phyloP scores from a whole-genome alignment of 768 basidiomycete genomes.

The Candolleomyces efflorescens region DNA sequence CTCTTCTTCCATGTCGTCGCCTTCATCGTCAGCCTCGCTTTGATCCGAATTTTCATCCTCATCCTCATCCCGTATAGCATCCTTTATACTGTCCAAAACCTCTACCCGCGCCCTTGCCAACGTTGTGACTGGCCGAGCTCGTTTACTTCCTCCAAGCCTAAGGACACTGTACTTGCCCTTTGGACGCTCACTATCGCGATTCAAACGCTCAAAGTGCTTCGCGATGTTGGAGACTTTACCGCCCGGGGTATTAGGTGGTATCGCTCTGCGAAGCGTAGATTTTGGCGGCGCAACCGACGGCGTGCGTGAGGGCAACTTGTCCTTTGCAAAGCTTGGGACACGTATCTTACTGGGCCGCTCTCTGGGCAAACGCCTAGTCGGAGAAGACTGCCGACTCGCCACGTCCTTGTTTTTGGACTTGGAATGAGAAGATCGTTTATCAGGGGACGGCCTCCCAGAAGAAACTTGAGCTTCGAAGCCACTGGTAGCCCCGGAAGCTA shows the following conservation, averaged over 20 bases:
- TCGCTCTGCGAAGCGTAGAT: constrained; percentile 50
- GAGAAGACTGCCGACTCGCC: constrained; percentile 44
- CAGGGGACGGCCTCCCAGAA: constrained; percentile 69
- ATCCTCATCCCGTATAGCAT: constrained; percentile 70
- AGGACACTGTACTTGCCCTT: constrained; percentile 83
- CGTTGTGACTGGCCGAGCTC: constrained; percentile 88
- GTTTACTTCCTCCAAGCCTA: constrained; percentile 61
- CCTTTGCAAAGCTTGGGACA: constrained; percentile 33
- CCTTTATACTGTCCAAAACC: constrained; percentile 81
- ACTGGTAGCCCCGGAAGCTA: constrained; percentile 36
- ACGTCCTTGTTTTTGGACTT: constrained; percentile 32
- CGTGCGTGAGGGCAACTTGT: constrained; percentile 41
- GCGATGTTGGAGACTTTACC: constrained; percentile 84
- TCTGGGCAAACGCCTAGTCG: constrained; percentile 29
- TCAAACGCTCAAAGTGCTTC: constrained; percentile 85
- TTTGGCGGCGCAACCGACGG: constrained; percentile 38
- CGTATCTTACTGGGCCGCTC: constrained; percentile 36
- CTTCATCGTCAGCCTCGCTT: constrained; percentile 55
- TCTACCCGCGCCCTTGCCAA: constrained; percentile 85
- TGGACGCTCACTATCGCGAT: constrained; percentile 66
- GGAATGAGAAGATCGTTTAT: constrained; percentile 47
- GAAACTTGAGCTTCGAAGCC: constrained; percentile 53
- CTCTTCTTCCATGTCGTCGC: constrained; percentile 43
- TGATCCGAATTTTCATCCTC: constrained; percentile 71
- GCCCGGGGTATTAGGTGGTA: constrained; percentile 39